Percentiles rank a stretch among this genome's conserved stretches.
These are phyloP conservation scores for Albugo candida DNA, from an alignment of 352 stramenopile species.

Conservation along the genomic window DNA sequence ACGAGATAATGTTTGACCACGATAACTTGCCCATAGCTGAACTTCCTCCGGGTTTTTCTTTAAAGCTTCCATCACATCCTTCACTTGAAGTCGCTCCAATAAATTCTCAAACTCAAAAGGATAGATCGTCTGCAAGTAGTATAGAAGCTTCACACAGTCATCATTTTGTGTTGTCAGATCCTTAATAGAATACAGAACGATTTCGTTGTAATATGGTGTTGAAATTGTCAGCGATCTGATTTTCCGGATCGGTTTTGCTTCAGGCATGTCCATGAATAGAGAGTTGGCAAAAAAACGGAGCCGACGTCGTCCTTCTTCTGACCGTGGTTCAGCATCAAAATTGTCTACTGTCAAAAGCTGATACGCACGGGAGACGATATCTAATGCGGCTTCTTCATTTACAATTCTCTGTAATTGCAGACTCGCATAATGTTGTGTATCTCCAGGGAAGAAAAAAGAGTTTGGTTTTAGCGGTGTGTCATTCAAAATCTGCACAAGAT, in stretches of 20 bases:
- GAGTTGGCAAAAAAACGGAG: constrained; percentile 79
- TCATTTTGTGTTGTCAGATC: constrained; percentile 70
- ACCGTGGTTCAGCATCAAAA: constrained; percentile 75
- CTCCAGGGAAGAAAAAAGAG: constrained; percentile 77
- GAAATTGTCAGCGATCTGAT: constrained; percentile 68
- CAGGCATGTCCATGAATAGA: constrained; percentile 80
- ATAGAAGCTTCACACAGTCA: constrained; percentile 89
- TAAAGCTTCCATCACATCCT: constrained; percentile 69
- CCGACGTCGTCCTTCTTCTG: constrained; percentile 64
- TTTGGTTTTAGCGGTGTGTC: constrained; percentile 70
- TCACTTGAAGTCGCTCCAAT: constrained; percentile 45
- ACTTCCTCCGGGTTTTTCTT: constrained; percentile 71
- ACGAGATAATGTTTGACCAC: constrained; percentile 64
- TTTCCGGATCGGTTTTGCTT: constrained; percentile 67
- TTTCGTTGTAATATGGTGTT: constrained; percentile 83
- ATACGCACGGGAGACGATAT: constrained; percentile 72
- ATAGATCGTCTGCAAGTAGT: constrained; percentile 87
- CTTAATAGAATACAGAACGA: constrained; percentile 81
- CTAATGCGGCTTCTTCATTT: constrained; percentile 57
- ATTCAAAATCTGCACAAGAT: constrained; percentile 66
- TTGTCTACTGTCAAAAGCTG: constrained; percentile 75
- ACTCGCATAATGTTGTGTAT: constrained; percentile 65
- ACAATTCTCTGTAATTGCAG: constrained; percentile 60
- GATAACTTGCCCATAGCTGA: constrained; percentile 67
- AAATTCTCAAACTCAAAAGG: constrained; percentile 76